Evolutionary conservation across 2,329 filamentous ascomycete species (phyloP), one percentile per base, ranked within the genome.

Genomic region (Pyrenochaeta sp.): DNA sequence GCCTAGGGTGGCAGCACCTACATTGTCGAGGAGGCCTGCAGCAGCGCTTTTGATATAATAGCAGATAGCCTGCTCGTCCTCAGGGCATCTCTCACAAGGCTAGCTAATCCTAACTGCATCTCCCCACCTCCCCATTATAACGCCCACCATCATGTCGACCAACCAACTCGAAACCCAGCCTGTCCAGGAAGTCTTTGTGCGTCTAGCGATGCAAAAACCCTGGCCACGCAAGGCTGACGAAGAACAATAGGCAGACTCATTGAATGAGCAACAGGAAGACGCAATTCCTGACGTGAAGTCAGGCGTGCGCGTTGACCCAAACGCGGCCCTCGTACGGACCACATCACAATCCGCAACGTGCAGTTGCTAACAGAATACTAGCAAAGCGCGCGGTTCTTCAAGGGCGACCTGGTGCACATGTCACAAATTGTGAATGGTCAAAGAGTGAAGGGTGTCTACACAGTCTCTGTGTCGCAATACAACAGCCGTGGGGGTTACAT

Each of bases 361-460:
- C 21, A 20, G 18, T 34, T n/a, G 38, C 46, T 53, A 27, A 46
- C 27, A 40, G 43, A 10, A 8, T 9, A 14, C 14, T 31, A 68
- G 65, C 48, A 54, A 53, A 43, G 23, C 6, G 53, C 57, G 14
- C 55, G 41, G n/a, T 70, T 56, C 36, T 22, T 24, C 1, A 61
- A 64, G 19, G 35, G 48, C 10, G 50, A 66, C 4, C 34, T 41
- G 2, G 65, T 70, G 7, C 61, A 65, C 48, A 68, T 64, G 63
- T 49, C 56, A 6, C 11, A 55, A 1, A 50, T 60, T 10, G 26
- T 44, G 15, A 48, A 48, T 13, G 64, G 60, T 4, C 22, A 35
- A 4, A 48, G 53, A 13, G 44, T 35, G 18, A 69, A 63, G 35
- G 61, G 57, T 17, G 50, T 35, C 28, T 69, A 55, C 28, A 55